Percentiles rank a stretch among this genome's conserved stretches.
phyloP scores from a whole-genome alignment of 805 yeast genomes.

The Candida tammaniensis region DNA sequence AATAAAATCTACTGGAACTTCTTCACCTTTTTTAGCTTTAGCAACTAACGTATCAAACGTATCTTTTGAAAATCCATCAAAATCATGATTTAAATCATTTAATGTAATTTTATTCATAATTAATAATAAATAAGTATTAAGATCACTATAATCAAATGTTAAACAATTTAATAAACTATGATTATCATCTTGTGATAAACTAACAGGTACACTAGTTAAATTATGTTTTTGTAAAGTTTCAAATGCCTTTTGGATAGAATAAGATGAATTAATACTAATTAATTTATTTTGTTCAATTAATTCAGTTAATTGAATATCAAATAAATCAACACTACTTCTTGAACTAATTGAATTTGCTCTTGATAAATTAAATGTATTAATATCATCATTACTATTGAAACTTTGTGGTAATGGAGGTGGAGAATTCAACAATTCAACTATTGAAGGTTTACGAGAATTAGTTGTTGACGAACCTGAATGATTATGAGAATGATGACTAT shows the following conservation, averaged over 20 bases:
- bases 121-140: constrained; percentile 79
- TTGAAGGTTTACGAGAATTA: constrained; percentile 53
- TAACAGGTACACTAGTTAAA: constrained; percentile 84
- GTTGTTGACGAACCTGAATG: constrained; percentile 3
- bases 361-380: constrained; percentile 37
- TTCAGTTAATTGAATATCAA: constrained; percentile 65
- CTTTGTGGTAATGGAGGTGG: constrained; percentile 63
- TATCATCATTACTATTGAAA: constrained; percentile 36
- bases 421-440: constrained; percentile 70
- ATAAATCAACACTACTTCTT: constrained; percentile 55
- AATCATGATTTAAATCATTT: constrained; percentile 32
- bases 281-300: constrained; percentile 78
- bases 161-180: constrained; percentile 56
- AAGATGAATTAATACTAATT: constrained; percentile 60
- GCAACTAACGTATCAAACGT: constrained; percentile 33
- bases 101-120: constrained; percentile 68
- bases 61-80: constrained; percentile 25
- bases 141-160: constrained; percentile 89
- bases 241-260: constrained; percentile 86
- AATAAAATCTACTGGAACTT: constrained; percentile 88
- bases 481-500: constrained; percentile 3
- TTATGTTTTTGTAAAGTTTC: constrained; percentile 69
- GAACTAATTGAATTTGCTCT: constrained; percentile 31
- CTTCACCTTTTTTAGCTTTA: constrained; percentile 81
- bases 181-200: constrained; percentile 25